Base-by-base conservation (phyloP, 768 basidiomycete genomes). In the Suillus decipiens region DNA sequence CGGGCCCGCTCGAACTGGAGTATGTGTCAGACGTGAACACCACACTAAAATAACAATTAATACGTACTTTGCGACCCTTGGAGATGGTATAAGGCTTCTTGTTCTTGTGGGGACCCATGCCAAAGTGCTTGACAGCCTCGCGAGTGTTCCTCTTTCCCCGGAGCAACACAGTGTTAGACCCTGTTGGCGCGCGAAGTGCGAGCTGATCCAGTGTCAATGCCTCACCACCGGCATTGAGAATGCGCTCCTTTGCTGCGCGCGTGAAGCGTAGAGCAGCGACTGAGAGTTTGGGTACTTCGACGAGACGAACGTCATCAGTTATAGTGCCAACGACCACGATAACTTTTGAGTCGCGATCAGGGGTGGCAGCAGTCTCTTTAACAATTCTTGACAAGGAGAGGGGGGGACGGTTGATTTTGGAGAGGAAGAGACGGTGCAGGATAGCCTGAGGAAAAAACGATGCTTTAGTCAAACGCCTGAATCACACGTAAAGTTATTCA, bases 101-200 rank as follows among this genome's bases (percentile, higher is more conserved):
- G 89, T 97, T 84, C 82, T 98, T 94, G 89, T 96, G 93, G 62
- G 95, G 95, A 81, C 89, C 93, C 92, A 93, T 93, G 80, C 96
- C 96, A 77, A 98, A 98, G 86, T 99, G 96, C 79, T 93, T 95
- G 83, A 92, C 88, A 58, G 95, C 92, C 80, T 99, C 97, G 67
- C 97, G 88, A 63, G 92, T 84, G 78, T 89, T 97, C 86, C 89
- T 89, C 81, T 92, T 89, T 69, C 96, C 97, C 67, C 96, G 85
- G 70, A 99, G 82, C 71, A 99, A 81, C 66, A 99, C 84, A 62
- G 97, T 99, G 87, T 96, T 96, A 65, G 92, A 83, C 65, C 97
- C 97, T 47, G 93, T 96, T 28, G 97, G 97, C 62, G 95, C 88
- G 68, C 97, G 88, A 70, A 95, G 79, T 58, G 97, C 97, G 65